Evolutionary conservation across 2,329 filamentous ascomycete genomes (phyloP), one percentile per base, ranked within the genome.

Genomic region (Colletotrichum tabaci): DNA sequence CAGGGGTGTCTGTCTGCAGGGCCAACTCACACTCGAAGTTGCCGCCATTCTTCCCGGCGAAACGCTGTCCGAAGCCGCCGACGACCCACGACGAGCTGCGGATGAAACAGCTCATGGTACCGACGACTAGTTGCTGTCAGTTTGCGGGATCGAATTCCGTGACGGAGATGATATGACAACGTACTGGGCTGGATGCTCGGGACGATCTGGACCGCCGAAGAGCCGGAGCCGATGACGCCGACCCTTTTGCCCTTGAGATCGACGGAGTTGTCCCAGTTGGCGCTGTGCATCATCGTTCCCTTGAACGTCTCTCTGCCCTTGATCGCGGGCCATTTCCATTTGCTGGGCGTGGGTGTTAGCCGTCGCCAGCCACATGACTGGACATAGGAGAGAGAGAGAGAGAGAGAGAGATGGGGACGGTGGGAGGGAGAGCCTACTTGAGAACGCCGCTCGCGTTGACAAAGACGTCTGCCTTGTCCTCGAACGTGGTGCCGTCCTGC

Each of bases 71-170:
- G 68, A 86, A 86, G 21, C 83, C 84, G 0, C 84, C 82, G 0
- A 84, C 86, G 35, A 87, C 84, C 84, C 84, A 87, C 38, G 84
- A 82, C 0, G 84, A 83, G 9, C 79, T 82, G 12, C 84, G 77
- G 6, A 86, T 78, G 26, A 77, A 77, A 21, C 68, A 72, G 38
- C 53, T 68, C 64, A 74, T 4, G 38, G 50, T 65, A 1, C 60
- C 62, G 9, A 74, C 66, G n/a, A 66, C 69, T 66, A 16, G 26
- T 26, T 4, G 26, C 26, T 26, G 26, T 26, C 4, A 26, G 26
- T 26, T 26, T 26, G 26, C 26, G 26, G 4, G 26, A 26, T 26
- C 26, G 4, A 26, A 26, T 26, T 4, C 26, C 26, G 26, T 26
- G 26, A 4, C 26, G 26, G 26, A 26, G 26, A 26, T 4, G 26